A percentile compares a stretch with the other conserved stretches of the same genome.
Conservation (phyloP, 768 basidiomycete species). For the Exidia glandulosa region DNA sequence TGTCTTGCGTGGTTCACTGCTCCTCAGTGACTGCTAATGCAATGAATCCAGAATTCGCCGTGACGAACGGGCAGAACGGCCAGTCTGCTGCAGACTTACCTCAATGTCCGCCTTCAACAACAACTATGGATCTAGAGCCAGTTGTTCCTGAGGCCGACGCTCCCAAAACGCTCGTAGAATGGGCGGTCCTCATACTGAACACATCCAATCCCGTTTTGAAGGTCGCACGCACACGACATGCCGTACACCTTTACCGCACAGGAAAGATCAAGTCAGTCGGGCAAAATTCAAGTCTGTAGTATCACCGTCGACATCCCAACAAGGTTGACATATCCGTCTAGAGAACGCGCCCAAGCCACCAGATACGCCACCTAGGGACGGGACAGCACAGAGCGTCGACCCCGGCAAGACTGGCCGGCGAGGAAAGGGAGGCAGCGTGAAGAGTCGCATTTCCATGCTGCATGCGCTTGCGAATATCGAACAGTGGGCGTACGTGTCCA, state of each 20-base stretch:
- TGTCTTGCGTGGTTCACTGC: background rate
- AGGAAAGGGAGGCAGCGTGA: constrained; percentile 31
- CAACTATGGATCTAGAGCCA: constrained; percentile 24
- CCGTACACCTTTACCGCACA: constrained; percentile 56
- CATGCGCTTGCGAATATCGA: constrained; percentile 81
- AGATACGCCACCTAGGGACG: constrained; percentile 53
- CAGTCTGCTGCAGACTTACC: constrained; percentile 4
- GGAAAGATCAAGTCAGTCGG: constrained; percentile 60
- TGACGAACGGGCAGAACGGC: too few species aligned
- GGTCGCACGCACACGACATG: constrained; percentile 59
- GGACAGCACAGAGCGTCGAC: constrained; percentile 41
- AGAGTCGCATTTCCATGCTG: constrained; percentile 61
- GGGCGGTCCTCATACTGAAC: constrained; percentile 69
- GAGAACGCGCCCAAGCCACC: constrained; percentile 42
- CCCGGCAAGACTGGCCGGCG: constrained; percentile 48
- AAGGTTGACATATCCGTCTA: constrained; percentile 8
- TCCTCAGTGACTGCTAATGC: background rate
- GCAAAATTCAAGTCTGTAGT: constrained; percentile 18
- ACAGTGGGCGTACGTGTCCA: constrained; percentile 76
- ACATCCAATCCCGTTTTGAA: constrained; percentile 61
- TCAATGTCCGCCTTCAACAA: constrained; percentile 9
- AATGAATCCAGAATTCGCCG: constrained; percentile 41
- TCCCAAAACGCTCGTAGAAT: constrained; percentile 64
- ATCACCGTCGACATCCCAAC: background rate
- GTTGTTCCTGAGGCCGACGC: constrained; percentile 37